A percentile compares a stretch with the other conserved stretches of the same genome.
phyloP scores from a whole-genome alignment of 352 stramenopile genomes.

The Phytopythium kandeliae region DNA sequence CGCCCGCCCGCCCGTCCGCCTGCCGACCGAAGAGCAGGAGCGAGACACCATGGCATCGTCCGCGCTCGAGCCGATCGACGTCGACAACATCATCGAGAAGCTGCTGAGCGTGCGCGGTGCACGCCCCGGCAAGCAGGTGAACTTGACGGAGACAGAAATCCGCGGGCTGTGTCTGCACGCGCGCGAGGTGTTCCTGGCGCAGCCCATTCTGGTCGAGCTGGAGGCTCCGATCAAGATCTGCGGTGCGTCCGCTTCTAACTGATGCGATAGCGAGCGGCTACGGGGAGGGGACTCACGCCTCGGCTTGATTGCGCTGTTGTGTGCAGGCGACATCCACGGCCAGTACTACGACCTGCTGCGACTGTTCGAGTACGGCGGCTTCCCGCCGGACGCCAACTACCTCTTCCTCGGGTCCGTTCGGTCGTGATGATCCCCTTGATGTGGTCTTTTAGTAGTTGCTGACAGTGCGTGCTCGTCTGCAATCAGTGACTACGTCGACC shows the following conservation, averaged over 20 bases:
- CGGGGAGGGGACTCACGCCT: background rate
- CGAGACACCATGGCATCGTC: constrained; percentile 28
- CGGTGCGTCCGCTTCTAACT: constrained; percentile 42
- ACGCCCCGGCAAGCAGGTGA: constrained; percentile 88
- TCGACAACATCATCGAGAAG: constrained; percentile 88
- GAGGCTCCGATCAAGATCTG: constrained; percentile 99
- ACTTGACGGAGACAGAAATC: constrained; percentile 95
- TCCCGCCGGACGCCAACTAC: constrained; percentile 82
- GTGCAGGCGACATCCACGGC: constrained; percentile 92
- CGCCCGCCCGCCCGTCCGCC: background rate
- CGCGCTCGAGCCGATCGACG: constrained; percentile 73
- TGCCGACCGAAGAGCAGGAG: background rate
- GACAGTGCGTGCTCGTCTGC: background rate
- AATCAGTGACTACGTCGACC: constrained; percentile 71
- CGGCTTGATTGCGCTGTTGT: background rate
- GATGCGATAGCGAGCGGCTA: constrained; percentile 5
- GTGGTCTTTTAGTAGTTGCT: background rate
- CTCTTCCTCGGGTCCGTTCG: constrained; percentile 47
- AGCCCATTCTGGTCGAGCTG: constrained; percentile 98
- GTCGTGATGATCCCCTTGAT: background rate
- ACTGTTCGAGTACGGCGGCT: constrained; percentile 91
- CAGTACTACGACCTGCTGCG: constrained; percentile 98
- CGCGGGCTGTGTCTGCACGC: constrained; percentile 96
- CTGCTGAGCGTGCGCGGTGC: constrained; percentile 86
- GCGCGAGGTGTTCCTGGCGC: constrained; percentile 96